phyloP scores from a whole-genome alignment of 1,284 basidiomycete genomes.

The Trichosporon faecale region DNA sequence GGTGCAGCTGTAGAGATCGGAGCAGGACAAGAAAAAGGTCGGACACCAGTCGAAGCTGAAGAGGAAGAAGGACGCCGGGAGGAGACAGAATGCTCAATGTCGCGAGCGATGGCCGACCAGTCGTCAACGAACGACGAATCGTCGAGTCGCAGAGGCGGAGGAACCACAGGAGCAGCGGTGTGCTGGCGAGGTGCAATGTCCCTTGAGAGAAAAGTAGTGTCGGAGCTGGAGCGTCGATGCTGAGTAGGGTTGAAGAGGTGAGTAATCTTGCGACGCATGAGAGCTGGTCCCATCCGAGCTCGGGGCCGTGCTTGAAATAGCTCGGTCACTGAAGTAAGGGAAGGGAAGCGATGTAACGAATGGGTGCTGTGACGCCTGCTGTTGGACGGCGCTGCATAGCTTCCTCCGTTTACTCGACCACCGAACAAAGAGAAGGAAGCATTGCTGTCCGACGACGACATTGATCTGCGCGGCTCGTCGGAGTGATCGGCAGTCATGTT shows the following conservation, averaged over 20 bases:
- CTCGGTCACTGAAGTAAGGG: constrained; percentile 2
- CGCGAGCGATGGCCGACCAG: not conserved
- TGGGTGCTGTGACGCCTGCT: constrained; percentile 2
- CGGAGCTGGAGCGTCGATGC: not conserved
- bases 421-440: not conserved
- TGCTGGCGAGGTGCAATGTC: not conserved
- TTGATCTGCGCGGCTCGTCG: not conserved
- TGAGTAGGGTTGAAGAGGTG: not conserved
- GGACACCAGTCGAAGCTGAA: not conserved
- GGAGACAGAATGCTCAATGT: not conserved
- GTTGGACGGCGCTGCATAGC: not conserved
- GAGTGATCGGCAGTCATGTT: constrained; percentile 1
- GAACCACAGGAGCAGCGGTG: not conserved
- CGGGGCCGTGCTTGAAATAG: not conserved
- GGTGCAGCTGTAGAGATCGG: not conserved
- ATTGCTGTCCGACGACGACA: not conserved
- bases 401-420: not conserved
- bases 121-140: not conserved
- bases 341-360: not conserved
- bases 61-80: not conserved
- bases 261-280: not conserved
- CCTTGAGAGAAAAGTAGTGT: not conserved
- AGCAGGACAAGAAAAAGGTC: not conserved
- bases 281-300: not conserved
- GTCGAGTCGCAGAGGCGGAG: not conserved